Conservation (phyloP, 2,329 filamentous ascomycete genomes). For the Epichloe glyceriae region DNA sequence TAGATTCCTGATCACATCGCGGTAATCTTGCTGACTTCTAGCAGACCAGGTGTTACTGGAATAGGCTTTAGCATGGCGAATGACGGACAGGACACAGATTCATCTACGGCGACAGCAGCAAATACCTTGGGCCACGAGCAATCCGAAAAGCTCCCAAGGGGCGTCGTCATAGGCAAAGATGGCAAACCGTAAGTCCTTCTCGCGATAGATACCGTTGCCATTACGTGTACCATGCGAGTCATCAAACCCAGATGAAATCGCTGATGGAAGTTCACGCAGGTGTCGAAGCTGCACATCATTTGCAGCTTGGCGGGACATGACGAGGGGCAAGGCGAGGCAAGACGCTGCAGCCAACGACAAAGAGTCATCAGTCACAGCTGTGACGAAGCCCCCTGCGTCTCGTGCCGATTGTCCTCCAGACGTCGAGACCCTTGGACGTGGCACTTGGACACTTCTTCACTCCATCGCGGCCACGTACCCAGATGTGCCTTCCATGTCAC, state of each 20-base stretch:
- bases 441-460: constrained; percentile 89
- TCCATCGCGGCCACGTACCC: constrained; percentile 84
- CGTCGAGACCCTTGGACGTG: constrained; percentile 73
- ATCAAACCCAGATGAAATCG: neutral
- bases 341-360: constrained; percentile 7
- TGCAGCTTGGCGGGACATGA: constrained; percentile 16
- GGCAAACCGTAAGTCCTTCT: constrained; percentile 62
- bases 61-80: constrained; percentile 22
- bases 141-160: constrained; percentile 50
- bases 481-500: constrained; percentile 45
- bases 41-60: neutral
- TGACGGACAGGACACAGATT: constrained; percentile 20
- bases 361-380: constrained; percentile 12
- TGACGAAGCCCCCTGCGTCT: constrained; percentile 23
- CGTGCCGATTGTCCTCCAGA: constrained; percentile 74
- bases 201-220: neutral
- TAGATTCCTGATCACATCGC: neutral
- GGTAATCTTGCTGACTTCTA: neutral
- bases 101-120: constrained; percentile 9
- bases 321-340: constrained; percentile 15
- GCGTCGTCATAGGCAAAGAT: constrained; percentile 64
- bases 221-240: neutral
- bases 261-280: constrained; percentile 9
- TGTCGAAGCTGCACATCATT: constrained; percentile 22
- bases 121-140: constrained; percentile 15